Evolutionary conservation across 2,329 filamentous ascomycete species (phyloP).

Genomic region (Aspergillus sergii): DNA sequence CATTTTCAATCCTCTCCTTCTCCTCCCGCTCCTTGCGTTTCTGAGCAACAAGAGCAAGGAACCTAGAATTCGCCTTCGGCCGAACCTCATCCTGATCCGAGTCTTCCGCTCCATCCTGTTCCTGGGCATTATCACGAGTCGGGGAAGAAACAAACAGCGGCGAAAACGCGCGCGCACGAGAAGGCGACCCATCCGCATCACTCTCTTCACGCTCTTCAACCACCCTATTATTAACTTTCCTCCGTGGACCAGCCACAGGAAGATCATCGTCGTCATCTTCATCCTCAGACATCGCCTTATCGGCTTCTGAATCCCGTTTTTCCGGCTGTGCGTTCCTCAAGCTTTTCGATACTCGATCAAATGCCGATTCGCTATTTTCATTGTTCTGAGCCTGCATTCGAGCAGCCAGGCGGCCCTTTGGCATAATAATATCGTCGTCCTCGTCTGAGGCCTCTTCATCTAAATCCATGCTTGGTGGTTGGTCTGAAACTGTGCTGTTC

Average conservation of each 20-base stretch:
- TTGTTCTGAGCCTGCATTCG: conserved; percentile 56
- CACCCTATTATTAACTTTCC: conserved; percentile 35
- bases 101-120: conserved; percentile 16
- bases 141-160: conserved; percentile 50
- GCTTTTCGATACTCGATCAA: conserved; percentile 41
- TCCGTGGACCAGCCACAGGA: conserved; percentile 32
- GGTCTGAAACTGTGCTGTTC: conserved; percentile 5
- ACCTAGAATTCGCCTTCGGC: conserved; percentile 56
- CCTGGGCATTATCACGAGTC: conserved; percentile 16
- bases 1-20: conserved; percentile 60
- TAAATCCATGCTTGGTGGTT: conserved; percentile 5
- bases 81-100: conserved; percentile 31
- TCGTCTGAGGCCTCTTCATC: conserved; percentile 34
- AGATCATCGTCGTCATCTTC: conserved; percentile 38
- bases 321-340: conserved; percentile 23
- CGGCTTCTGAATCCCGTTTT: conserved; percentile 17
- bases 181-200: conserved; percentile 24
- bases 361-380: conserved; percentile 32
- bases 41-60: conserved; percentile 71
- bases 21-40: conserved; percentile 73
- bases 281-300: conserved; percentile 22
- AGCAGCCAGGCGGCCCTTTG: conserved; percentile 66
- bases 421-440: conserved; percentile 57
- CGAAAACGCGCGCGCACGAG: conserved; percentile 35
- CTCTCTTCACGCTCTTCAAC: conserved; percentile 32